phyloP scores from a whole-genome alignment of 352 stramenopile genomes.

The Pythium monospermum region DNA sequence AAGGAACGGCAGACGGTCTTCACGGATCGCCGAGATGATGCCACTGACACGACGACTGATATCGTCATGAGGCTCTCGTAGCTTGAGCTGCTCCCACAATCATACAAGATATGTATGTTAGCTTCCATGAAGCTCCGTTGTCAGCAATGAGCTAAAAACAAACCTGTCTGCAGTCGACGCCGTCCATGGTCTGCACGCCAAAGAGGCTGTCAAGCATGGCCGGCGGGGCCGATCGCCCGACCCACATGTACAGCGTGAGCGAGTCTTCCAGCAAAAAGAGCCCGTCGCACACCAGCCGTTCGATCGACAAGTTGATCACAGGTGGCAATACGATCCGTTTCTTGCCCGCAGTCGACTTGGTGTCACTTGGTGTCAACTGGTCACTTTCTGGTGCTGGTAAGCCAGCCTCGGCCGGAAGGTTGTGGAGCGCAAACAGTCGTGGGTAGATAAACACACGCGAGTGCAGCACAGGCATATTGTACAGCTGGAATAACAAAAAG shows the following conservation, averaged over 20 bases:
- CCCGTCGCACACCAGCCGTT: constrained; percentile 90
- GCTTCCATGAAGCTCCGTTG: constrained; percentile 6
- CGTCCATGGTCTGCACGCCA: constrained; percentile 91
- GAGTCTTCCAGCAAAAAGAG: constrained; percentile 98
- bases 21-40: constrained; percentile 87
- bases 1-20: constrained; percentile 79
- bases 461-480: constrained; percentile 92
- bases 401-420: constrained; percentile 87
- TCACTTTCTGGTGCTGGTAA: constrained; percentile 58
- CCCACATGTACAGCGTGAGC: constrained; percentile 95
- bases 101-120: constrained; percentile 23
- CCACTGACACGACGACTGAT: constrained; percentile 76
- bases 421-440: constrained; percentile 93
- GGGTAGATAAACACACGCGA: constrained; percentile 96
- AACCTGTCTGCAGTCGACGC: constrained; percentile 88
- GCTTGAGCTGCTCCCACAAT: constrained; percentile 42
- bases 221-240: constrained; percentile 88
- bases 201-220: constrained; percentile 92
- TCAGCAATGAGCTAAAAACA: constrained; percentile 1
- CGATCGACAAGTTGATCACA: constrained; percentile 94
- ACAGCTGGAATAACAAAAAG: constrained; percentile 45
- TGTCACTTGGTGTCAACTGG: constrained; percentile 12
- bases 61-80: constrained; percentile 84
- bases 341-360: constrained; percentile 53
- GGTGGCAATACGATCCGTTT: constrained; percentile 84